Evolutionary conservation across 164 flowering plant genomes (phyloP).

Genomic region (Umbilicus rupestris): DNA sequence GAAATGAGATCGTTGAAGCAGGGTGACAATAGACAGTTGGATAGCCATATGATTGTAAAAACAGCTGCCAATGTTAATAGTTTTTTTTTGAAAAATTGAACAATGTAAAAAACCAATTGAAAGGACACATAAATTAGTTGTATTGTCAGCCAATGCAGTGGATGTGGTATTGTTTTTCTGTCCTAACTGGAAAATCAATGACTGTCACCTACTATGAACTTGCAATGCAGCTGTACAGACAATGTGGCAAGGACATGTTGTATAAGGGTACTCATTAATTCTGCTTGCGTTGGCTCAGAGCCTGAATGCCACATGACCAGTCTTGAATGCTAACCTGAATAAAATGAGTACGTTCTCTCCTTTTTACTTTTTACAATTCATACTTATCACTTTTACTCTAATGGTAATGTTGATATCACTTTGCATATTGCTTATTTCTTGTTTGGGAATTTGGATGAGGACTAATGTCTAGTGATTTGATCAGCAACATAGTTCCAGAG

Average conservation of each 20-base stretch:
- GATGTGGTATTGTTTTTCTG: background rate
- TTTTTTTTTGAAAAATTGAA: background rate
- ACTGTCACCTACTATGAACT: background rate
- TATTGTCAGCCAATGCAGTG: background rate
- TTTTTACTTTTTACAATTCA: too few relatives aligned
- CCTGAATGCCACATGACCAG: too few relatives aligned
- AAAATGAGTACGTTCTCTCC: too few relatives aligned
- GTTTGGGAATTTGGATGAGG: too few relatives aligned
- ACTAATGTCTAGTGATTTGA: too few relatives aligned
- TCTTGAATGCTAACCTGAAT: too few relatives aligned
- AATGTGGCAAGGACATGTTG: background rate
- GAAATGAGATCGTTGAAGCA: conserved; percentile 1
- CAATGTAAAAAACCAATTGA: background rate
- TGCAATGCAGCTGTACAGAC: background rate
- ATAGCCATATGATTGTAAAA: background rate
- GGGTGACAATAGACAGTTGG: background rate
- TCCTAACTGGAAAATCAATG: background rate
- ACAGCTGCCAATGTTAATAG: background rate
- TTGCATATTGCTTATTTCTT: too few relatives aligned
- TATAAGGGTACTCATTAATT: too few relatives aligned
- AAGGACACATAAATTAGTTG: background rate
- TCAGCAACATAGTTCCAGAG: too few relatives aligned
- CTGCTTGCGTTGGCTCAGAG: too few relatives aligned
- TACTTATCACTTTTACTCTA: too few relatives aligned
- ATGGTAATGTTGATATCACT: too few relatives aligned